Evolutionary conservation across 2,329 filamentous ascomycete species (phyloP).

Genomic region (Graphiopsis chlorocephala): DNA sequence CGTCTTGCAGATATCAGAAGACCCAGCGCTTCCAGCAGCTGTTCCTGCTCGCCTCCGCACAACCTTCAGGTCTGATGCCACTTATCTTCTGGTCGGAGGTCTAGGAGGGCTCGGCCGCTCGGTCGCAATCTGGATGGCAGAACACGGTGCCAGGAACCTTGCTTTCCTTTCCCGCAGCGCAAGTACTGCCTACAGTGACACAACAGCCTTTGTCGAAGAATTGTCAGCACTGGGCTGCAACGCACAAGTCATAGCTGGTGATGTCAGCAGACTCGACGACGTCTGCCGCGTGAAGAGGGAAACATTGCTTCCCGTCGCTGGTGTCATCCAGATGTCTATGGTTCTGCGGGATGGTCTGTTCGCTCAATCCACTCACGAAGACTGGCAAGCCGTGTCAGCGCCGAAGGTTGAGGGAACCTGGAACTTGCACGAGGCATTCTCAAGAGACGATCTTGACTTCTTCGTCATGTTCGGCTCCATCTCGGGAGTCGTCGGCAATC

Average conservation of each 20-base stretch:
- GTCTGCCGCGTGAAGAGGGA: neutral
- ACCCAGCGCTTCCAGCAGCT: neutral
- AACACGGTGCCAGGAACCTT: neutral
- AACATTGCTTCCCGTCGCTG: slow-evolving; percentile 3
- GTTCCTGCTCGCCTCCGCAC: neutral
- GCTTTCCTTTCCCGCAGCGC: neutral
- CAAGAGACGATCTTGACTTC: slow-evolving; percentile 27
- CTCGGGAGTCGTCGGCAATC: slow-evolving; percentile 24
- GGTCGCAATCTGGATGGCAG: neutral
- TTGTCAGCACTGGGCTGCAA: no score
- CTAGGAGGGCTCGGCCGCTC: neutral
- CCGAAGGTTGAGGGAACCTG: slow-evolving; percentile 32
- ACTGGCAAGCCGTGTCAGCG: slow-evolving; percentile 17
- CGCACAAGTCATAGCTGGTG: no score
- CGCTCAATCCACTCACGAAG: slow-evolving; percentile 25
- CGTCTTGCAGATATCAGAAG: slow-evolving; percentile 11
- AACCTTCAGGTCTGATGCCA: no score
- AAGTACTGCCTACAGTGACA: no score
- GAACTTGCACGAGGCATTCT: slow-evolving; percentile 24
- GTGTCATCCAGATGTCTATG: slow-evolving; percentile 35
- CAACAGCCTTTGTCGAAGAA: no score
- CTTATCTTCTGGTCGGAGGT: neutral
- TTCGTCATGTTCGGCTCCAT: slow-evolving; percentile 31
- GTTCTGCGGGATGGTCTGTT: slow-evolving; percentile 28
- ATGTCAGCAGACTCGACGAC: neutral